phyloP scores from a whole-genome alignment of 306 rosid genomes.

The Inga leiocalycina region DNA sequence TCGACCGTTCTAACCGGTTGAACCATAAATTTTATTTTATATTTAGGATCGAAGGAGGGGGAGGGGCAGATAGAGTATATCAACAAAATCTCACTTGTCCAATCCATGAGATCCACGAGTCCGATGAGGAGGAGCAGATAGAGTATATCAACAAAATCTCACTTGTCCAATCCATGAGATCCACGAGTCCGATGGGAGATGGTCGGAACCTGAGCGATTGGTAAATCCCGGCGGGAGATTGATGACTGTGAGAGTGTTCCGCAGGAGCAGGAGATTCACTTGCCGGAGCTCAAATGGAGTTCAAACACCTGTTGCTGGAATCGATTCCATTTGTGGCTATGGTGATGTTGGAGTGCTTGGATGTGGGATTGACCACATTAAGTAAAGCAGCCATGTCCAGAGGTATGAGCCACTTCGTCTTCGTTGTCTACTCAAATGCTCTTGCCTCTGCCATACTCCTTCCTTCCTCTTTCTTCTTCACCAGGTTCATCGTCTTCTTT shows the following conservation, averaged over 20 bases:
- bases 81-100: neutral
- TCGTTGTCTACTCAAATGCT: conserved; percentile 56
- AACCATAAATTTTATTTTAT: no score
- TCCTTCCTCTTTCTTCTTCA: conserved; percentile 44
- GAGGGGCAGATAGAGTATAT: no score
- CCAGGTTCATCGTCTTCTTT: conserved; percentile 1
- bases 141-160: neutral
- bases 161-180: neutral
- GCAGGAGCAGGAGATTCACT: neutral
- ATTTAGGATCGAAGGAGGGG: no score
- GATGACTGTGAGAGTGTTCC: neutral
- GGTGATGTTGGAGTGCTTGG: conserved; percentile 46
- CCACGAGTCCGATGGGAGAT: neutral
- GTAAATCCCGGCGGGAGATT: neutral
- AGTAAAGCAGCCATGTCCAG: conserved; percentile 51
- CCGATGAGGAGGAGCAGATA: no score
- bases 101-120: no score
- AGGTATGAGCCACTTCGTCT: conserved; percentile 55
- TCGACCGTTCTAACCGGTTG: no score
- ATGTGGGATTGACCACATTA: conserved; percentile 45
- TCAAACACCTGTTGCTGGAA: conserved; percentile 9
- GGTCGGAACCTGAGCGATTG: no score
- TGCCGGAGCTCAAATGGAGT: conserved; percentile 22
- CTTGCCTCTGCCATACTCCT: conserved; percentile 48
- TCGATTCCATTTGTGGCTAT: conserved; percentile 40